Evolutionary conservation across 164 flowering plant genomes (phyloP).

Genomic region (Berberis vulgaris): DNA sequence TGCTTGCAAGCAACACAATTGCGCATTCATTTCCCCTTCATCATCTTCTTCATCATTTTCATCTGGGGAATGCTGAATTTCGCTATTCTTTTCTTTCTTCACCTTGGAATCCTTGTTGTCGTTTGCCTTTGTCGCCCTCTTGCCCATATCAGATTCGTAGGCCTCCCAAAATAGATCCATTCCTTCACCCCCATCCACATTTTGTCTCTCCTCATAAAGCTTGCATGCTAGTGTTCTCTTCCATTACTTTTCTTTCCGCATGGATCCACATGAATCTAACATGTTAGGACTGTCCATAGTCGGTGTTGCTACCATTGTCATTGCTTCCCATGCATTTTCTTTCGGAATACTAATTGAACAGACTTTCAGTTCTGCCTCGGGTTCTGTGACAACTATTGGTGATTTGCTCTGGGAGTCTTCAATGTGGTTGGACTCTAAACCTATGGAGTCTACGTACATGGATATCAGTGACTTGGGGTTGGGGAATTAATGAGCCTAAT

Average conservation of each 20-base stretch:
- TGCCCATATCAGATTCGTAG: slow-evolving; percentile 34
- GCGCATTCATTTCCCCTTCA: slow-evolving; percentile 23
- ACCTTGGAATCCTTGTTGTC: slow-evolving; percentile 11
- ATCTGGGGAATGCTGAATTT: too few species aligned
- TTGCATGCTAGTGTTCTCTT: slow-evolving; percentile 82
- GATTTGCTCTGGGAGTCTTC: too few species aligned
- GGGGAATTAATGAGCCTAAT: too few species aligned
- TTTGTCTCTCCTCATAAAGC: slow-evolving; percentile 79
- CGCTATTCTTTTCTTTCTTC: slow-evolving; percentile 14
- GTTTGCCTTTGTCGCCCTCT: slow-evolving; percentile 8
- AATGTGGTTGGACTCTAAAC: too few species aligned
- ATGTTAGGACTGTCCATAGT: not conserved
- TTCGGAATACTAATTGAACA: too few species aligned
- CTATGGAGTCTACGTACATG: too few species aligned
- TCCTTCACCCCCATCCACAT: slow-evolving; percentile 43
- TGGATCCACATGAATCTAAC: slow-evolving; percentile 43
- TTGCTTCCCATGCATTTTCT: not conserved
- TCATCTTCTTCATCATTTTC: slow-evolving; percentile 20
- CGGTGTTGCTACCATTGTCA: not conserved
- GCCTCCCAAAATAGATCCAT: slow-evolving; percentile 94
- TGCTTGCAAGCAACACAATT: slow-evolving; percentile 79
- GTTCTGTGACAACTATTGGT: too few species aligned
- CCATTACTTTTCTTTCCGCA: slow-evolving; percentile 87
- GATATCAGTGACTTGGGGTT: too few species aligned
- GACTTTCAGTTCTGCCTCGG: too few species aligned